Evolutionary conservation across 1,139 yeast genomes (phyloP).

Genomic region (Yamadazyma atlantica): DNA sequence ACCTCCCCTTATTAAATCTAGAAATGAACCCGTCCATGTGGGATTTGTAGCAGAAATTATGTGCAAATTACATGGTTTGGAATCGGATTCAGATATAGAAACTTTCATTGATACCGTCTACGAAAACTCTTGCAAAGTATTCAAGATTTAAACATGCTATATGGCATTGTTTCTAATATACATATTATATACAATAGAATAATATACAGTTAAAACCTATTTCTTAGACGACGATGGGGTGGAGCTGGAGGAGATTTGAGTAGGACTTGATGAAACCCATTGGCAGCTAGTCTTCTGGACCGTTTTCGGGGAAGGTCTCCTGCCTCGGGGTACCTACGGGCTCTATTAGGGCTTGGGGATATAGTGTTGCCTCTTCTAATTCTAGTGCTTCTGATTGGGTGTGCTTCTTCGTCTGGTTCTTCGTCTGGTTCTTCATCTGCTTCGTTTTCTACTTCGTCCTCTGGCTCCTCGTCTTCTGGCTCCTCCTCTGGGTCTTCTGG

Average conservation of each 20-base stretch:
- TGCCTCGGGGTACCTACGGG: too few species aligned
- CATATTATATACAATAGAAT: conserved; percentile 8
- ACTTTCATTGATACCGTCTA: conserved; percentile 62
- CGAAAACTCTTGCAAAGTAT: conserved; percentile 60
- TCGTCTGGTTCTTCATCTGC: conserved; percentile 14
- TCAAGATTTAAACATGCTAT: conserved; percentile 27
- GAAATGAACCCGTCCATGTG: conserved; percentile 90
- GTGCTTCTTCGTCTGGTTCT: conserved; percentile 15
- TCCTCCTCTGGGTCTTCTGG: conserved; percentile 9
- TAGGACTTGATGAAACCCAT: conserved; percentile 1
- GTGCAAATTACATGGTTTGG: conserved; percentile 47
- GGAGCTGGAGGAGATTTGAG: not conserved
- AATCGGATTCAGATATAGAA: conserved; percentile 46
- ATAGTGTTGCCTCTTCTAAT: conserved; percentile 9
- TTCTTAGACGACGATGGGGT: not conserved
- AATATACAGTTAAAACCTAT: conserved; percentile 4
- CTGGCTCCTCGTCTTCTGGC: conserved; percentile 8
- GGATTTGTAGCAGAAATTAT: conserved; percentile 81
- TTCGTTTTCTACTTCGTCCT: conserved; percentile 7
- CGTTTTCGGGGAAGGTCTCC: not conserved
- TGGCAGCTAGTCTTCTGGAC: not conserved
- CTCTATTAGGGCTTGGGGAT: too few species aligned
- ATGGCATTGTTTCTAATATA: too few species aligned
- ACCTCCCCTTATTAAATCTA: conserved; percentile 66
- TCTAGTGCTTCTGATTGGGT: conserved; percentile 8